Conservation (phyloP, 768 basidiomycete species). For the Lactifluus rugatus region DNA sequence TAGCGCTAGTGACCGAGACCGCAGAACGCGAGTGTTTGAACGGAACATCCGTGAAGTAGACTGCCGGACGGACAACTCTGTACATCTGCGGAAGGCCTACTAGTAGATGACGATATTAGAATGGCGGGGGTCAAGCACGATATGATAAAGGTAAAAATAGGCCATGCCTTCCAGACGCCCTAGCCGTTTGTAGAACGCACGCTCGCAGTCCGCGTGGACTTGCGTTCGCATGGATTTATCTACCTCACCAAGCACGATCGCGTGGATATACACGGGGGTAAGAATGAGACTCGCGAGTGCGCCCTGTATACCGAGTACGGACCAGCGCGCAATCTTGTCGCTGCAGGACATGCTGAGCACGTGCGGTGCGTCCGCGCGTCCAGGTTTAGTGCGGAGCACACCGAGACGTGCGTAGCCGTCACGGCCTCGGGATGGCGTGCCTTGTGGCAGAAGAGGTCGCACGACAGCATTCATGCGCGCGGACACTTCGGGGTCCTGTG, state of each 20-base stretch:
- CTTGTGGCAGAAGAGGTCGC: conserved; percentile 26
- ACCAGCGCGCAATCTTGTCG: conserved; percentile 90
- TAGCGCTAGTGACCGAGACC: conserved; percentile 19
- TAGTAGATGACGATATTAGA: neutral
- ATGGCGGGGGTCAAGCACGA: no score
- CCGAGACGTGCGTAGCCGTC: conserved; percentile 68
- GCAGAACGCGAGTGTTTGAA: conserved; percentile 50
- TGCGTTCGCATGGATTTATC: conserved; percentile 28
- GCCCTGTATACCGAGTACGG: conserved; percentile 76
- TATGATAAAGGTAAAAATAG: neutral
- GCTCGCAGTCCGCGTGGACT: conserved; percentile 52
- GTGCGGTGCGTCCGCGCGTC: conserved; percentile 77
- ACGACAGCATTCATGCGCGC: conserved; percentile 48
- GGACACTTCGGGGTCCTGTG: conserved; percentile 70
- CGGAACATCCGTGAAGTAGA: conserved; percentile 48
- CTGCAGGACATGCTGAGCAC: conserved; percentile 87
- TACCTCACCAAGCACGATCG: conserved; percentile 69
- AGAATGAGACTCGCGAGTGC: conserved; percentile 52
- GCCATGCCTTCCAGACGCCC: conserved; percentile 33
- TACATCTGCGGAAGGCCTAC: conserved; percentile 46
- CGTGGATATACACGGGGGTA: conserved; percentile 52
- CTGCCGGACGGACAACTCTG: conserved; percentile 36
- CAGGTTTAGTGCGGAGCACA: conserved; percentile 87
- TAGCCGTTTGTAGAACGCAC: conserved; percentile 58
- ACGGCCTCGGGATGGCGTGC: conserved; percentile 56